Base-by-base conservation (phyloP, 2,329 filamentous ascomycete genomes). In the Elsinoe necatrix region DNA sequence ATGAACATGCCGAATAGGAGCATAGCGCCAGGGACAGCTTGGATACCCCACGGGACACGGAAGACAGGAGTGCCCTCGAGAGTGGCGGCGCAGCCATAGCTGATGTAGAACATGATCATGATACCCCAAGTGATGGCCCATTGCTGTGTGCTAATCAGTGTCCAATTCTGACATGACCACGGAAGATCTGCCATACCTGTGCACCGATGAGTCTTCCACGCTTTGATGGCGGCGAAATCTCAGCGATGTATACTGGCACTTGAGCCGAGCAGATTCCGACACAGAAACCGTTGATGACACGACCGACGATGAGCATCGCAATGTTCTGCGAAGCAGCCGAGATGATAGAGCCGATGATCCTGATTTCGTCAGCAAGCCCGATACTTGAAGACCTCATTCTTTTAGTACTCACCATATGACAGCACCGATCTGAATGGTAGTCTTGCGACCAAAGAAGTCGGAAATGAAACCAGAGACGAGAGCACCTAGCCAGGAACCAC, bases 261-360 rank as follows among this genome's bases (percentile, higher is more conserved):
- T 87, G 82, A 6, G 82, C 80, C 35, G 81, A 84, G 61, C 82
- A 82, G 63, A 90, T 88, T 59, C 87, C 87, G 56, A 90, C 84
- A 57, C 83, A 83, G 62, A 89, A 65, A 41, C 87, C 87, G 61
- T 86, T 84, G 68, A 90, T 80, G 60, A 85, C 72, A 60, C 87
- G 82, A 2, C 86, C 87, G 2, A 79, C 79, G 59, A 87, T 81
- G 16, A 91, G 77, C 84, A 89, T 88, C 25, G 73, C 77, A 41
- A 89, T 80, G 64, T 83, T 82, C 63, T 85, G 78, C 1, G 85
- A 68, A 1, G 83, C 80, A 50, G 78, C 80, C 64, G 84, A 79
- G 57, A 89, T 78, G 57, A 79, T 75, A 27, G 80, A 82, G 25
- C 84, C 84, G 45, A 82, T 74, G 56, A 73, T 73, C 76, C 79